Evolutionary conservation across 192 early-diverging fungal species (phyloP), one percentile per base, ranked within the genome.

Genomic region (Coemansia sp.): DNA sequence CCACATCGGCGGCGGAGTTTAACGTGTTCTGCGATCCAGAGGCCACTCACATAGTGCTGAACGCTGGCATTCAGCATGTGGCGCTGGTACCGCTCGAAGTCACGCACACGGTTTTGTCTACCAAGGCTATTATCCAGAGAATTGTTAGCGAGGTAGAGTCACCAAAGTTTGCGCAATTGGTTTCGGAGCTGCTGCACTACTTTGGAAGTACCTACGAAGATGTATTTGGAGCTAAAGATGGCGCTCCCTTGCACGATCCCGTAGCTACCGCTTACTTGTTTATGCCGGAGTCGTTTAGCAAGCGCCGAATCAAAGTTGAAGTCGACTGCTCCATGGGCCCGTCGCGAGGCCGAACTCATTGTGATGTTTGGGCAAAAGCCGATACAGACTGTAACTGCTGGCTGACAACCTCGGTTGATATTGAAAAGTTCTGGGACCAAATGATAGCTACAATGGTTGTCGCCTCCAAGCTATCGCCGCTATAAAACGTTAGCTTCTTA

Each of bases 11-110:
- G 0, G 62, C 71, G 10, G 77, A 79, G 37, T 79, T 79, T 39
- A 79, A 79, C 65, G 56, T 79, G 2, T 74, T 33, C 28, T 67
- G 60, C 24, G 77, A 79, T 38, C 73, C 71, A 3, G 70, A 74
- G 42, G 77, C 77, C 4, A 67, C 72, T 0, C 77, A 79, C 3
- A 64, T 64, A 14, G 74, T 76, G 13, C 21, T 69, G 5, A 38
- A 62, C 18, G 36, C 74, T n/a, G 68, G 63, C 2, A 62, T 76
- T 5, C n/a, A 23, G 9, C 63, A 76, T 14, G 53, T 76, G n/a
- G 55, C 57, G 0, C 7, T 76, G 28, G 60, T 70, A 0, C 74
- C 74, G 28, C 60, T 76, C 4, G 68, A 76, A 34, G 62, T 67
- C 40, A 76, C 74, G 0, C 59, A 60, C 21, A 67, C 74, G 0